These are phyloP conservation scores for Coleophoma eucalyptorum DNA, from an alignment of 2,329 filamentous ascomycete species.

Conservation along the genomic window DNA sequence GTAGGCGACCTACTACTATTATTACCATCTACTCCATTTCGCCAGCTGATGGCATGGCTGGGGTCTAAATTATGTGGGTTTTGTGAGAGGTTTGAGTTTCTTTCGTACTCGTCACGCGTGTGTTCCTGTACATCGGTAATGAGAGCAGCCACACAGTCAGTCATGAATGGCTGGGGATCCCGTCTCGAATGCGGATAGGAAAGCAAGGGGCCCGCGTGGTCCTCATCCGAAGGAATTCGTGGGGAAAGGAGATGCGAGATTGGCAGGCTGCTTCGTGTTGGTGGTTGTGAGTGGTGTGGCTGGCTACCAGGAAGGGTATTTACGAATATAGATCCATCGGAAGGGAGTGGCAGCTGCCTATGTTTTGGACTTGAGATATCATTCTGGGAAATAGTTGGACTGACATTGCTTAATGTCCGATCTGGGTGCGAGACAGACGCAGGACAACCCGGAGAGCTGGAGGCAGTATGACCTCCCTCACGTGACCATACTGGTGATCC, in stretches of 20 bases:
- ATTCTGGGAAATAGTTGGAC: background rate
- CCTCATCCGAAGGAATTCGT: too few relatives aligned
- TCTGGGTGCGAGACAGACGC: background rate
- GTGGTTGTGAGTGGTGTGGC: background rate
- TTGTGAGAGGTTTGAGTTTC: background rate
- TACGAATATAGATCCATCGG: background rate
- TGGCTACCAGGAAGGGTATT: background rate
- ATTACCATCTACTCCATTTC: background rate
- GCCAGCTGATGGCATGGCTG: background rate
- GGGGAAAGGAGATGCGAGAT: too few relatives aligned
- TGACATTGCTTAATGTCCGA: background rate
- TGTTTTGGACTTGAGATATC: too few relatives aligned
- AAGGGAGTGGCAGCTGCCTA: too few relatives aligned
- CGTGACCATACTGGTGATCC: background rate
- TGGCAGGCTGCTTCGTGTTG: too few relatives aligned
- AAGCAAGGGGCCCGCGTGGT: too few relatives aligned
- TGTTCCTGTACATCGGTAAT: background rate
- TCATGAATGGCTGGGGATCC: too few relatives aligned
- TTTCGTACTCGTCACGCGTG: background rate
- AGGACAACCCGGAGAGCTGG: too few relatives aligned
- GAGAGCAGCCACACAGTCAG: background rate
- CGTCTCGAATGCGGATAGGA: too few relatives aligned
- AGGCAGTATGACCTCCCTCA: background rate
- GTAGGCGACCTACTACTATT: background rate
- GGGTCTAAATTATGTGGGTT: background rate